Percentiles rank a stretch among this genome's conserved stretches.
Evolutionary conservation across 371 early-diverging fungal genomes (phyloP).

Genomic region (Circinella minor): DNA sequence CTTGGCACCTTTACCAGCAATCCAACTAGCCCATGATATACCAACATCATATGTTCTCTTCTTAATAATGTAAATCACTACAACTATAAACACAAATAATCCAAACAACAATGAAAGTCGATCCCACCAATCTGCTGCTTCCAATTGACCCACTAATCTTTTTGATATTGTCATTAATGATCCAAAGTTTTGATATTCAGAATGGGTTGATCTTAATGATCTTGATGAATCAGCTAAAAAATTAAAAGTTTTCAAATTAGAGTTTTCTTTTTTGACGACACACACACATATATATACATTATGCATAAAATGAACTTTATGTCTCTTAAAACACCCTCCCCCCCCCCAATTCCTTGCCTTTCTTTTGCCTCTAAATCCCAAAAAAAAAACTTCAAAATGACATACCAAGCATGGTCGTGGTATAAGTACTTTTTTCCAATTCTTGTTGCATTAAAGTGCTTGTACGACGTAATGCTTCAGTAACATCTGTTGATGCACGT

Average conservation of each 20-base stretch:
- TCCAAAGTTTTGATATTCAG: conserved; percentile 69
- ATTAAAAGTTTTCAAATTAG: not conserved
- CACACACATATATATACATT: not conserved
- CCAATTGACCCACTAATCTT: conserved; percentile 69
- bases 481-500: conserved; percentile 62
- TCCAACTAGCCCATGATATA: conserved; percentile 56
- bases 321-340: no score
- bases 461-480: conserved; percentile 69
- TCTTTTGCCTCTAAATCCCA: no score
- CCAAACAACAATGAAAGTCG: conserved; percentile 69
- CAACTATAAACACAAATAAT: conserved; percentile 61
- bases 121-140: conserved; percentile 76
- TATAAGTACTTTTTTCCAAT: conserved; percentile 70
- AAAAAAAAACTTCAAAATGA: not conserved
- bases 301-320: not conserved
- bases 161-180: conserved; percentile 65
- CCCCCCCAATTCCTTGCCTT: no score
- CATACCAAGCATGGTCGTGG: conserved; percentile 69
- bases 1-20: conserved; percentile 30
- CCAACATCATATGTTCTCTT: conserved; percentile 73
- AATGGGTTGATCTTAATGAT: conserved; percentile 55
- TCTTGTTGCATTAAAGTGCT: conserved; percentile 77
- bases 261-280: no score
- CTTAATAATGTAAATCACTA: conserved; percentile 71
- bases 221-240: conserved; percentile 67